Conservation (phyloP, 768 basidiomycete genomes). For the Kwoniella mangroviensis region DNA sequence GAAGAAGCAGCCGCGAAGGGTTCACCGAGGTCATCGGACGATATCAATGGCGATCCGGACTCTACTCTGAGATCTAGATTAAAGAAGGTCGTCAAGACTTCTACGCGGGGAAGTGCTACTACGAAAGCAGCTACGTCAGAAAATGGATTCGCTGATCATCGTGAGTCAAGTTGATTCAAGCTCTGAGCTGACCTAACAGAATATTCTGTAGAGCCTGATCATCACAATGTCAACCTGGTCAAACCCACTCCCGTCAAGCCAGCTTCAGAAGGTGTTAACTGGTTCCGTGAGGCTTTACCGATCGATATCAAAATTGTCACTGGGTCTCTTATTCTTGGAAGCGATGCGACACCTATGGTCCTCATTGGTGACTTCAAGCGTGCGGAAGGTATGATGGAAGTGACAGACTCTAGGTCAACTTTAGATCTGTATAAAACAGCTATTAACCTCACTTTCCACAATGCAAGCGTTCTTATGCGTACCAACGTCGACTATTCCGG, state of each 20-base stretch:
- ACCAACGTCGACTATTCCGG: constrained; percentile 77
- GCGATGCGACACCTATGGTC: constrained; percentile 79
- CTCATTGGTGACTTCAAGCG: constrained; percentile 78
- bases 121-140: constrained; percentile 13
- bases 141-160: constrained; percentile 19
- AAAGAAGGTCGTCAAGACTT: constrained; percentile 21
- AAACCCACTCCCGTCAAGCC: constrained; percentile 15
- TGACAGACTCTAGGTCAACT: constrained; percentile 75
- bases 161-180: constrained; percentile 11
- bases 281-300: constrained; percentile 80
- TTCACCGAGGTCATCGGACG: constrained; percentile 16
- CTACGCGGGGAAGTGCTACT: constrained; percentile 11
- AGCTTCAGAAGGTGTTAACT: constrained; percentile 40
- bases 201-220: constrained; percentile 17
- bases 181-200: constrained; percentile 7
- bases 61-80: constrained; percentile 18
- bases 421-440: constrained; percentile 83
- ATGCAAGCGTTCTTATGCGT: constrained; percentile 68
- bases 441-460: constrained; percentile 71
- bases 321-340: constrained; percentile 82
- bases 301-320: constrained; percentile 77
- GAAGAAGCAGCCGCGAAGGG: constrained; percentile 18
- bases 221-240: constrained; percentile 21
- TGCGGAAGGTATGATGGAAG: constrained; percentile 79
- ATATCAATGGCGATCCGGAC: constrained; percentile 1